Percentiles rank a stretch among this genome's conserved stretches.
These are phyloP conservation scores for Puccinia novopanici DNA, from an alignment of 1,284 basidiomycete species.

Conservation along the genomic window DNA sequence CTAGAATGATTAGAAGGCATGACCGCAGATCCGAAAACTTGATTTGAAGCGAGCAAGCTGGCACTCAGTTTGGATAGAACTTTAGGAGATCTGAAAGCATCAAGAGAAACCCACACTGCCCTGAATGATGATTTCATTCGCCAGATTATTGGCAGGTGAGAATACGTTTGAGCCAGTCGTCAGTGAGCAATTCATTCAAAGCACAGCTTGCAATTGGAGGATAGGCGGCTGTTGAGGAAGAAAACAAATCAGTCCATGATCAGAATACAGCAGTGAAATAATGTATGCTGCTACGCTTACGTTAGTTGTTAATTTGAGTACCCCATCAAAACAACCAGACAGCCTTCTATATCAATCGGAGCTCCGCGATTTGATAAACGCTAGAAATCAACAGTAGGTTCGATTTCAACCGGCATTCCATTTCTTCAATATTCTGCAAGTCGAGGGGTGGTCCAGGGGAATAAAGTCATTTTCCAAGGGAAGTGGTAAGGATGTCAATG, in stretches of 20 bases:
- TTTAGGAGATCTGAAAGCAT: constrained; percentile 80
- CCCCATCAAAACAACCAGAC: constrained; percentile 22
- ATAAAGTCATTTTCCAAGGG: too few relatives aligned
- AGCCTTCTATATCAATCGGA: too few relatives aligned
- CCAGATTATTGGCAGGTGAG: constrained; percentile 67
- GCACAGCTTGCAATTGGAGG: constrained; percentile 77
- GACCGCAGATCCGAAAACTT: constrained; percentile 66
- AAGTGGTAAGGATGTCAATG: too few relatives aligned
- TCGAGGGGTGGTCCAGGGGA: too few relatives aligned
- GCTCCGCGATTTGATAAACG: too few relatives aligned
- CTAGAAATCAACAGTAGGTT: too few relatives aligned
- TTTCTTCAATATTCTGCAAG: too few relatives aligned
- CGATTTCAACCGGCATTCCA: too few relatives aligned
- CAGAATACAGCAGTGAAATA: not conserved
- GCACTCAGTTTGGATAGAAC: constrained; percentile 75
- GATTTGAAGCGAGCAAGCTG: constrained; percentile 79
- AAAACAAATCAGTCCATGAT: constrained; percentile 3
- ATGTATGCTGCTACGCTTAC: not conserved
- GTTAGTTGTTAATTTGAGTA: constrained; percentile 24
- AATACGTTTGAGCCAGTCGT: constrained; percentile 77
- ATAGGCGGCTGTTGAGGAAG: constrained; percentile 63
- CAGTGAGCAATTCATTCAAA: constrained; percentile 75
- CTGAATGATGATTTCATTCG: constrained; percentile 85
- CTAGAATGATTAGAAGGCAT: constrained; percentile 57
- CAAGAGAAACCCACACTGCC: constrained; percentile 64